Evolutionary conservation across 139 green algal species (phyloP), one percentile per base, ranked within the genome.

Genomic region (Picochlorum sp.): DNA sequence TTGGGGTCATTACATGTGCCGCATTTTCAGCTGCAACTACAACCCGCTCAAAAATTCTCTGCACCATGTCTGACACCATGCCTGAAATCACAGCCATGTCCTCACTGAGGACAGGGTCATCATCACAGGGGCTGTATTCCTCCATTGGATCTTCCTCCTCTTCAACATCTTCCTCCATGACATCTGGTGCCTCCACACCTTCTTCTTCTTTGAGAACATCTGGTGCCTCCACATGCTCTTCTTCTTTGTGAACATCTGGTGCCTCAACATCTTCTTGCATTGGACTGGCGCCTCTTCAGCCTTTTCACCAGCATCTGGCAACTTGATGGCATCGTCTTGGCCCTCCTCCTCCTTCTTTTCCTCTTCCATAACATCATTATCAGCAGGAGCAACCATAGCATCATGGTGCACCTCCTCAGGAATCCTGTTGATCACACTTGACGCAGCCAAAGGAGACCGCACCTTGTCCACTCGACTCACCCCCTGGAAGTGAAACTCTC

Each of bases 401-500:
- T 20, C 18, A n/a, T 55, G 47, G 15, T 21, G 18, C 6, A 41
- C 34, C 34, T 41, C 34, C 0, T 41, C 34, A 11, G 34, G 34
- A 41, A 41, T 13, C 47, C n/a, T 55, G 47, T 20, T 20, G n/a
- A 23, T 55, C 18, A 55, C 18, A 55, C n/a, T 55, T 55, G 47
- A 20, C 2, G 18, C 51, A 34, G 15, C 20, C 21, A 32, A 21
- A 59, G n/a, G 20, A 38, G 51, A 59, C n/a, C n/a, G 9, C 23
- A n/a, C n/a, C 15, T 38, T 59, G 6, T 30, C 13, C 1, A 37
- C 21, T 38, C 13, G 20, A 59, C 23, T 30, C 20, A 18, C 51
- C 23, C 21, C 15, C 23, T 34, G 57, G 49, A 76, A 81, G 37
- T 72, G 52, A 21, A 81, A 71, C 16, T 71, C 41, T 9, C 72